Percentiles rank a stretch among this genome's conserved stretches.
Evolutionary conservation across 345 rosid genomes (phyloP).

Genomic region (Syzygium aqueum): DNA sequence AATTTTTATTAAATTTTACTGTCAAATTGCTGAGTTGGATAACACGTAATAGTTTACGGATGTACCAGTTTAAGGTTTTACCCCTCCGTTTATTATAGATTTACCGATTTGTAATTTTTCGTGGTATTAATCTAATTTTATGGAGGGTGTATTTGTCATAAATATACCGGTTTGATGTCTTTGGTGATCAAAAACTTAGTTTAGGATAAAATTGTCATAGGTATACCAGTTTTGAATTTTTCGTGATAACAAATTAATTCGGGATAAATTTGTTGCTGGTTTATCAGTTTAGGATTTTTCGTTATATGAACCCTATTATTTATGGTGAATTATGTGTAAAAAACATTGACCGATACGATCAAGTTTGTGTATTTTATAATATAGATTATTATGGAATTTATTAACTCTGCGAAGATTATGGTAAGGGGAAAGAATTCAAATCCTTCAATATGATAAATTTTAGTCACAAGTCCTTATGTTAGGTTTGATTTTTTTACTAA

Average conservation of each 20-base stretch:
- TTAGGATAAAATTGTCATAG: neutral
- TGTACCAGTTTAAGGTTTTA: rapidly evolving
- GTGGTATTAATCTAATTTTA: too few relatives aligned
- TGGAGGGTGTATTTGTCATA: rapidly evolving
- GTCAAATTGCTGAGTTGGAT: neutral
- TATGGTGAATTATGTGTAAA: too few relatives aligned
- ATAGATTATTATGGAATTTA: too few relatives aligned
- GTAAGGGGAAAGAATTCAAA: neutral
- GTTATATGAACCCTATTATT: neutral
- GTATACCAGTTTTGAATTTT: neutral
- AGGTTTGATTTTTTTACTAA: neutral
- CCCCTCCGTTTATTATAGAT: rapidly evolving
- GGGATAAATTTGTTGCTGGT: neutral
- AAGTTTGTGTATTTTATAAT: too few relatives aligned
- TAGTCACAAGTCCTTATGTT: neutral
- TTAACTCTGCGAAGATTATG: neutral
- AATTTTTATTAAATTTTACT: rapidly evolving
- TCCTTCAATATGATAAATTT: neutral
- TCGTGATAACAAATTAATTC: neutral
- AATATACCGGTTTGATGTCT: rapidly evolving
- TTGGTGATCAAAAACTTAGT: neutral
- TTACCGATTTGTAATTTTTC: too few relatives aligned
- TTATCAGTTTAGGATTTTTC: neutral
- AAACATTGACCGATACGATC: too few relatives aligned
- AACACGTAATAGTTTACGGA: rapidly evolving